Percentiles rank a stretch among this genome's conserved stretches.
These are phyloP conservation scores for Tremella fuciformis DNA, from an alignment of 768 basidiomycete species.

Conservation along the genomic window DNA sequence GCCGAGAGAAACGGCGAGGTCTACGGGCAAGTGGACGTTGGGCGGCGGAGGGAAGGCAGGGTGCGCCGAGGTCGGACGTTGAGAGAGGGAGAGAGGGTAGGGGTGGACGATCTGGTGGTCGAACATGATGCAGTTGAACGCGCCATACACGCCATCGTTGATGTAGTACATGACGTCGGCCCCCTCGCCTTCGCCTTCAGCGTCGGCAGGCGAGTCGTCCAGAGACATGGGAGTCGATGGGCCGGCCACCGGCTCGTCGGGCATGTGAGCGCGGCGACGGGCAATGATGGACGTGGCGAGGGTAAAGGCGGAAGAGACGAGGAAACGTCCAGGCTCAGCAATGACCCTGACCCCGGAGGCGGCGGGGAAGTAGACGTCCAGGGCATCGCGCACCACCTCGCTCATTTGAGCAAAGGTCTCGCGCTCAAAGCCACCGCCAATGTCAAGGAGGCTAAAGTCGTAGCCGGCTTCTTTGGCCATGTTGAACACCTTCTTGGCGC, in stretches of 20 bases:
- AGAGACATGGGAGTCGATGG: conserved; percentile 42
- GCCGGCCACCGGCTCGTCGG: conserved; percentile 44
- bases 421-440: conserved; percentile 96
- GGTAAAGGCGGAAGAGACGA: conserved; percentile 83
- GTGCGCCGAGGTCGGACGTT: conserved; percentile 21
- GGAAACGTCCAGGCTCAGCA: conserved; percentile 93
- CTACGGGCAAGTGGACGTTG: conserved; percentile 50
- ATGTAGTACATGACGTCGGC: conserved; percentile 94
- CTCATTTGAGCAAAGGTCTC: conserved; percentile 78
- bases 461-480: conserved; percentile 81
- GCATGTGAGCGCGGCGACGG: conserved; percentile 57
- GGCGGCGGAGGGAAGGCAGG: conserved; percentile 47
- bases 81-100: conserved; percentile 55
- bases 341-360: conserved; percentile 68
- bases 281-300: conserved; percentile 93
- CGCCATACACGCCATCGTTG: conserved; percentile 97
- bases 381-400: conserved; percentile 63
- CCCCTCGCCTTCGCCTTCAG: conserved; percentile 52
- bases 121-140: conserved; percentile 70
- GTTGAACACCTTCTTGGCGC: conserved; percentile 78
- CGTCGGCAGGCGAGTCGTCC: conserved; percentile 22
- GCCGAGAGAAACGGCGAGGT: conserved; percentile 51
- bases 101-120: conserved; percentile 93
- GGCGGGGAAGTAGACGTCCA: conserved; percentile 74
- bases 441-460: conserved; percentile 76